Base-by-base conservation (phyloP, 2,329 filamentous ascomycete genomes). In the Hirsutella rhossiliensis region DNA sequence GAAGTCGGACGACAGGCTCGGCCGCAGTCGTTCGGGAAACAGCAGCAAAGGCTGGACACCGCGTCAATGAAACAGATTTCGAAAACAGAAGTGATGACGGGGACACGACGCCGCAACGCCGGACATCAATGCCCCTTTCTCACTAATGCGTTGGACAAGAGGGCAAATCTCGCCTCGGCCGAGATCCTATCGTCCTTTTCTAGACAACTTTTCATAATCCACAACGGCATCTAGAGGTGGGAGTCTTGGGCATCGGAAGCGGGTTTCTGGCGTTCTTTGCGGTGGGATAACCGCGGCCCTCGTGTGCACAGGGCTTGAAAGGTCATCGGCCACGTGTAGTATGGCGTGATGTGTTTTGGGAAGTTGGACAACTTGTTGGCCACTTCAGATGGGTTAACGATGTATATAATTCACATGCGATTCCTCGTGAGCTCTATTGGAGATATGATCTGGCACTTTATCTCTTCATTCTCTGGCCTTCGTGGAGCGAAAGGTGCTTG, bases 1-100 rank as follows among this genome's bases (percentile, higher is more conserved):
- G 62, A 75, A 75, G 63, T 69, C 69, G 43, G 73, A 80, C 47
- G 73, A 76, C 37, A 61, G 61, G 19, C 59, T 54, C 47, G 59
- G 62, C 3, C 61, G 66, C 32, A 60, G 61, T 18, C 67, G 72
- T 15, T 50, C 48, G 19, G 49, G 50, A 40, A 68, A 66, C 15
- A 72, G 68, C 53, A 72, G 72, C 50, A 67, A 69, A 30, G 64
- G 31, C 29, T 44, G 42, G 47, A 17, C 34, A 20, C 32, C 32
- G 5, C 29, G 28, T 18, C 37, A 47, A 40, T 48, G 39, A 44
- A 27, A 15, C 18, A 29, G 12, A 4, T 8, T 3, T 27, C 18
- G 23, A 3, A 27, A 9, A 9, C 6, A 5, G 6, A 27, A 27
- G 23, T 27, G 23, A 27, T 27, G 23, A 27, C 9, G 23, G 5